phyloP scores from a whole-genome alignment of 352 stramenopile species.

The Halophytophthora batemanensis region DNA sequence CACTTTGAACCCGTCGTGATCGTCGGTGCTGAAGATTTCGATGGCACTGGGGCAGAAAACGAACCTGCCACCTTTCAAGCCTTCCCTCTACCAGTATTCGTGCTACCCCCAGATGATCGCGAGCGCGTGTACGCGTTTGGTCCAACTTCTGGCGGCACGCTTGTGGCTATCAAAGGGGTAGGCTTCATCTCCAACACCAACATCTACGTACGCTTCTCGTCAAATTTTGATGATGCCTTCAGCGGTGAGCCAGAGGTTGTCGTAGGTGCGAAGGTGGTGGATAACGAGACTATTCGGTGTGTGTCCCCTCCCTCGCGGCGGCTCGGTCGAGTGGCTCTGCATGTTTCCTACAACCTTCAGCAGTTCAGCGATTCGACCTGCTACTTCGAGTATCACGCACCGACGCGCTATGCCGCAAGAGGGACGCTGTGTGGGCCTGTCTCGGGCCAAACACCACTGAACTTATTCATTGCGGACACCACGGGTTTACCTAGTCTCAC shows the following conservation, averaged over 20 bases:
- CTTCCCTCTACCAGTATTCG: constrained; percentile 57
- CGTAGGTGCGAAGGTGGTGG: constrained; percentile 47
- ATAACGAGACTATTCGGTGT: constrained; percentile 52
- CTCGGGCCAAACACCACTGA: constrained; percentile 49
- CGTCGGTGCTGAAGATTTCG: background rate
- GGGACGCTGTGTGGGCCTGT: constrained; percentile 55
- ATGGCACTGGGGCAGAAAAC: constrained; percentile 2
- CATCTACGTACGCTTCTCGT: constrained; percentile 69
- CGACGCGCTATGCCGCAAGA: constrained; percentile 36
- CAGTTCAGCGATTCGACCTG: constrained; percentile 65
- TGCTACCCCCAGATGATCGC: constrained; percentile 31
- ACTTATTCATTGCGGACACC: constrained; percentile 34
- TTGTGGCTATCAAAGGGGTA: constrained; percentile 48
- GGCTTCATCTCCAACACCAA: constrained; percentile 59
- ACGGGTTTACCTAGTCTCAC: constrained; percentile 41
- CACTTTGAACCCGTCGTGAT: constrained; percentile 41
- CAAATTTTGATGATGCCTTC: constrained; percentile 31
- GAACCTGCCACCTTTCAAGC: constrained; percentile 40
- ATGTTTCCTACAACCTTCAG: constrained; percentile 73
- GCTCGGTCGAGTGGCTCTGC: constrained; percentile 36
- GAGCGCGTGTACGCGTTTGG: constrained; percentile 54
- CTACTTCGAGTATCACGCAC: constrained; percentile 66
- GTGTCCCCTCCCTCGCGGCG: constrained; percentile 31
- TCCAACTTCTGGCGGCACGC: constrained; percentile 37
- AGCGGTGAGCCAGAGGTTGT: constrained; percentile 33